phyloP scores from a whole-genome alignment of 2,329 filamentous ascomycete genomes.

The Dryadomyces quercus-mongolicae region DNA sequence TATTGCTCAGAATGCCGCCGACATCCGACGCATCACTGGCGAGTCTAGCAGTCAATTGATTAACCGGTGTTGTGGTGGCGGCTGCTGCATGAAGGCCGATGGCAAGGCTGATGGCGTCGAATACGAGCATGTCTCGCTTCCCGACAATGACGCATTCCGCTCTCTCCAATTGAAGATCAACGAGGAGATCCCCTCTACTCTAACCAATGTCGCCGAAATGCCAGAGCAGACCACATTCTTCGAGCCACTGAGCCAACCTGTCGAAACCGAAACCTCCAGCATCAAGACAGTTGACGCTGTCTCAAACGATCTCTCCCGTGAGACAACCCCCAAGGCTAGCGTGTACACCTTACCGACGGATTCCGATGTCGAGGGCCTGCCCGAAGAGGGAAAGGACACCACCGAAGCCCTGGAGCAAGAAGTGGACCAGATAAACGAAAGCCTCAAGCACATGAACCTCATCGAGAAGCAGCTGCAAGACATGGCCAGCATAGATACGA shows the following conservation, averaged over 20 bases:
- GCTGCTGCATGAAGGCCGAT: slow-evolving; percentile 44
- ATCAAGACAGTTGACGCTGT: too few species aligned
- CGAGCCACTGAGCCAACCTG: slow-evolving; percentile 34
- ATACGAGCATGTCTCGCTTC: slow-evolving; percentile 43
- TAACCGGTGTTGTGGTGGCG: slow-evolving; percentile 51
- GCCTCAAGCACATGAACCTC: slow-evolving; percentile 8
- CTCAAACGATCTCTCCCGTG: too few species aligned
- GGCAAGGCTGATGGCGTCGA: slow-evolving; percentile 32
- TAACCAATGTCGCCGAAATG: slow-evolving; percentile 60
- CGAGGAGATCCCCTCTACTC: slow-evolving; percentile 56
- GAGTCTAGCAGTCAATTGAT: slow-evolving; percentile 51
- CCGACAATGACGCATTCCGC: slow-evolving; percentile 76
- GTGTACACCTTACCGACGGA: too few species aligned
- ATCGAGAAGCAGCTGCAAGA: slow-evolving; percentile 14
- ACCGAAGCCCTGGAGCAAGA: not conserved
- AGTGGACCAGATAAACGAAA: not conserved
- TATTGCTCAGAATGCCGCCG: slow-evolving; percentile 49
- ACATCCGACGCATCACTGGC: slow-evolving; percentile 52
- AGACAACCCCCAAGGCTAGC: not conserved
- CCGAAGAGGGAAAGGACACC: not conserved
- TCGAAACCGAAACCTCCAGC: not conserved
- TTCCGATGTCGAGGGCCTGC: not conserved
- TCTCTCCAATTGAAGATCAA: slow-evolving; percentile 67
- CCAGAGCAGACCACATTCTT: slow-evolving; percentile 68
- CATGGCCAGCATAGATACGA: slow-evolving; percentile 35